These are phyloP conservation scores for Myxozyma mucilagina DNA, from an alignment of 805 yeast genomes.

Conservation along the genomic window DNA sequence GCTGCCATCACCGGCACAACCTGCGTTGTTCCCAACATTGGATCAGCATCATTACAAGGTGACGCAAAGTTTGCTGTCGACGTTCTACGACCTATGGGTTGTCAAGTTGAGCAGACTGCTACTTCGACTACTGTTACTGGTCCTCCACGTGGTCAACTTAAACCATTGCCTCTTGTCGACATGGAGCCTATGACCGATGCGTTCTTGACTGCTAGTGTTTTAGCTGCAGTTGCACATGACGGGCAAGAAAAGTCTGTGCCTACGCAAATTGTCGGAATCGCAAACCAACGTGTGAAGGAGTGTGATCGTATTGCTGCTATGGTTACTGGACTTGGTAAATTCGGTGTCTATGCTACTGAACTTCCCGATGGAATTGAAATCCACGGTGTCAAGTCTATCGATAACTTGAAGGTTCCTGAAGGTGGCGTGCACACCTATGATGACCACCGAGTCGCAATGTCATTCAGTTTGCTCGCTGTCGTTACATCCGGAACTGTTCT, in stretches of 20 bases:
- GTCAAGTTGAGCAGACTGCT: slow-evolving; percentile 77
- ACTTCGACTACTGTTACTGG: slow-evolving; percentile 91
- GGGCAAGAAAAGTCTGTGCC: slow-evolving; percentile 46
- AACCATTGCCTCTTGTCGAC: slow-evolving; percentile 74
- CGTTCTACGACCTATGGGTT: slow-evolving; percentile 93
- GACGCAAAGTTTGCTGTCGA: slow-evolving; percentile 96
- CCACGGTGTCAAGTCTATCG: slow-evolving; percentile 54
- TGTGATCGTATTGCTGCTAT: slow-evolving; percentile 95
- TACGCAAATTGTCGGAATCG: slow-evolving; percentile 90
- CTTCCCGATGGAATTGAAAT: slow-evolving; percentile 90
- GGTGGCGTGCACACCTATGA: slow-evolving; percentile 79
- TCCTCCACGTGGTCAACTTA: slow-evolving; percentile 68
- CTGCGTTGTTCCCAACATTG: slow-evolving; percentile 92
- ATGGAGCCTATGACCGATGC: slow-evolving; percentile 99
- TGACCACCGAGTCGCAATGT: slow-evolving; percentile 98
- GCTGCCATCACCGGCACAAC: slow-evolving; percentile 95
- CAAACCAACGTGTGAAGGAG: slow-evolving; percentile 96
- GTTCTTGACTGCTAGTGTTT: slow-evolving; percentile 92
- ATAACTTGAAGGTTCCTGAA: slow-evolving; percentile 56
- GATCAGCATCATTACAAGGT: slow-evolving; percentile 88
- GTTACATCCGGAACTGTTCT: slow-evolving; percentile 61
- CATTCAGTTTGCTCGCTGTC: slow-evolving; percentile 85
- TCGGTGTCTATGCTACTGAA: slow-evolving; percentile 83
- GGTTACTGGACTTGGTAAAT: slow-evolving; percentile 83
- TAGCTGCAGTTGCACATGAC: slow-evolving; percentile 79